A percentile compares a stretch with the other conserved stretches of the same genome.
Evolutionary conservation across 345 rosid genomes (phyloP).

Genomic region (Balakata baccata): DNA sequence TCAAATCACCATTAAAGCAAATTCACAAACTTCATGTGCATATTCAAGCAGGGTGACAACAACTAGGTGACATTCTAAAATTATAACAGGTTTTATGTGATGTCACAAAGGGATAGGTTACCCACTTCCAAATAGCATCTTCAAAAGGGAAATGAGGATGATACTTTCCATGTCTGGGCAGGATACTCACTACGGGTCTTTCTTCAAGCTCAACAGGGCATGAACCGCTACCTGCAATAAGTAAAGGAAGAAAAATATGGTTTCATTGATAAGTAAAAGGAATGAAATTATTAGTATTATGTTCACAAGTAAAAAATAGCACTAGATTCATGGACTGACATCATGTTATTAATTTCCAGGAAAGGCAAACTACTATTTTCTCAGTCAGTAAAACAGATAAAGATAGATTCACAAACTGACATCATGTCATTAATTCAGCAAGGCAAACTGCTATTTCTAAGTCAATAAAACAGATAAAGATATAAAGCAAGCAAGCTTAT

Average conservation of each 20-base stretch:
- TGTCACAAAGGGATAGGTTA: slow-evolving; percentile 7
- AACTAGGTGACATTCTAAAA: background rate
- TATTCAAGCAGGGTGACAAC: background rate
- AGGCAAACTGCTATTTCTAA: background rate
- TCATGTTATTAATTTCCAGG: background rate
- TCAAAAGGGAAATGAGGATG: slow-evolving; percentile 40
- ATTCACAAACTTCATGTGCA: background rate
- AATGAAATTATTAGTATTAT: background rate
- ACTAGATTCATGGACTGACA: background rate
- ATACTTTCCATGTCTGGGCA: slow-evolving; percentile 20
- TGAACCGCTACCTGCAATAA: slow-evolving; percentile 27
- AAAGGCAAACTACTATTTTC: background rate
- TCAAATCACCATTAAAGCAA: background rate
- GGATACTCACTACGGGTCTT: slow-evolving; percentile 14
- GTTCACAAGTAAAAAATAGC: background rate
- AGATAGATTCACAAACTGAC: background rate
- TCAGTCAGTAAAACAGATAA: background rate
- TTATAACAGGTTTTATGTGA: background rate
- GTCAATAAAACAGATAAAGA: background rate
- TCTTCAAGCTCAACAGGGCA: slow-evolving; percentile 28
- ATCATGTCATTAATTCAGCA: background rate
- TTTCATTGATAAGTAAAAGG: slow-evolving; percentile 2
- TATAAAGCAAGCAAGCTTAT: background rate
- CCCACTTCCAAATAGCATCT: slow-evolving; percentile 56
- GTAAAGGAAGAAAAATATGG: slow-evolving; percentile 2